phyloP scores from a whole-genome alignment of 352 stramenopile genomes.

The Hyaloperonospora arabidopsidis region DNA sequence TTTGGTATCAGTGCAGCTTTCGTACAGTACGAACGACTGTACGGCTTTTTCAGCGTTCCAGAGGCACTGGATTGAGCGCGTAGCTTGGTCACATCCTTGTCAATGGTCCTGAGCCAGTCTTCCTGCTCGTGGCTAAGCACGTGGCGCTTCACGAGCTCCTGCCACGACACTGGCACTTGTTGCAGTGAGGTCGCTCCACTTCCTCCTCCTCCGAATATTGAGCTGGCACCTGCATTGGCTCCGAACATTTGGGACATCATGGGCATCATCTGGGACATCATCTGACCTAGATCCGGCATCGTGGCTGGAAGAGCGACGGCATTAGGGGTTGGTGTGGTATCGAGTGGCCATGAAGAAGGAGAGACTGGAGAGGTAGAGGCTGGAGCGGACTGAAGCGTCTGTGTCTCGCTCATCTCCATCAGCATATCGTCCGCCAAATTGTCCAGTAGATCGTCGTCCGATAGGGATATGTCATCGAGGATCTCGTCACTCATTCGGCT shows the following conservation, averaged over 20 bases:
- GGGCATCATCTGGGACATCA: slow-evolving; percentile 85
- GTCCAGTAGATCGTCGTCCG: slow-evolving; percentile 81
- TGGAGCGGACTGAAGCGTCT: slow-evolving; percentile 4
- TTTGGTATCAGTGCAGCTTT: slow-evolving; percentile 43
- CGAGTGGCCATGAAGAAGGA: slow-evolving; percentile 25
- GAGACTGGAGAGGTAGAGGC: slow-evolving; percentile 17
- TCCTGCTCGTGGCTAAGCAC: slow-evolving; percentile 44
- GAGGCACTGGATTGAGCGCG: slow-evolving; percentile 22
- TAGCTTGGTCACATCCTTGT: slow-evolving; percentile 41
- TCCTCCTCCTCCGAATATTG: slow-evolving; percentile 19
- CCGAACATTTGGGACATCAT: slow-evolving; percentile 83
- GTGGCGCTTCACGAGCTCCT: slow-evolving; percentile 62
- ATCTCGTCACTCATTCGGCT: slow-evolving; percentile 59
- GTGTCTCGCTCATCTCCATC: slow-evolving; percentile 53
- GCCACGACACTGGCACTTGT: slow-evolving; percentile 40
- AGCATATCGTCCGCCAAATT: slow-evolving; percentile 76
- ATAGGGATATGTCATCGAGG: slow-evolving; percentile 76
- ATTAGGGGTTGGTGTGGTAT: slow-evolving; percentile 7
- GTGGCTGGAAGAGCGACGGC: slow-evolving; percentile 1
- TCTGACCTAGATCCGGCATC: slow-evolving; percentile 66
- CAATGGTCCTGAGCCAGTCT: slow-evolving; percentile 63
- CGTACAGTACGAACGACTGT: slow-evolving; percentile 55
- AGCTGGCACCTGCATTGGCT: slow-evolving; percentile 20
- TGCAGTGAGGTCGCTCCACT: slow-evolving; percentile 24
- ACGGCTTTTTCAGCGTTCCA: slow-evolving; percentile 31